These are phyloP conservation scores for Colletotrichum godetiae DNA, from an alignment of 2,329 filamentous ascomycete genomes.

Conservation along the genomic window DNA sequence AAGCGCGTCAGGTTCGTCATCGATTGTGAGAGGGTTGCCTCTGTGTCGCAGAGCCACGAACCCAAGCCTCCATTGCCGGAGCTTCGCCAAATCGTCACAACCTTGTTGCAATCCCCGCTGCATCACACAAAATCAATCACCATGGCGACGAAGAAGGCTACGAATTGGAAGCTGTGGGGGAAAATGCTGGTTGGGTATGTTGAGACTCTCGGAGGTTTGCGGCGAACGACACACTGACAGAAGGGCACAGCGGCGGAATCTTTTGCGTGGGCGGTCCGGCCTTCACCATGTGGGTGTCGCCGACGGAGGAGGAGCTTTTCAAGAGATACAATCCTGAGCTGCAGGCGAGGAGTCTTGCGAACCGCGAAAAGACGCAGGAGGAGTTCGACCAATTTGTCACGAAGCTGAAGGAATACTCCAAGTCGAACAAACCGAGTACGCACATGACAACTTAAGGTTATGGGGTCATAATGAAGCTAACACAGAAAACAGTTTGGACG, in stretches of 20 bases:
- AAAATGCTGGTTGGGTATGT: conserved; percentile 80
- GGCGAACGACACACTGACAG: conserved; percentile 23
- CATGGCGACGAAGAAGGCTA: conserved; percentile 57
- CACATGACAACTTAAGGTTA: conserved; percentile 33
- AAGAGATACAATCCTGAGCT: conserved; percentile 93
- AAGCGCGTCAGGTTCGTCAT: conserved; percentile 35
- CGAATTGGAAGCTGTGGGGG: conserved; percentile 68
- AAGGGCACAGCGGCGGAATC: conserved; percentile 68
- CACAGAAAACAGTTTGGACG: conserved; percentile 56
- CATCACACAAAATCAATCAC: background rate
- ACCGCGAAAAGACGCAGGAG: conserved; percentile 78
- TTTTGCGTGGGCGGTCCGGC: conserved; percentile 88
- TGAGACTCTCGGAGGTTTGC: background rate
- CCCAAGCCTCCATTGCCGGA: background rate
- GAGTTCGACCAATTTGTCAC: conserved; percentile 91
- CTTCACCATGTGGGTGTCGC: conserved; percentile 81
- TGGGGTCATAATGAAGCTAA: background rate
- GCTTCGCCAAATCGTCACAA: background rate
- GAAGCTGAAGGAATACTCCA: conserved; percentile 87
- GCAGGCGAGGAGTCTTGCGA: conserved; percentile 87
- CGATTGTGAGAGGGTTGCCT: conserved; percentile 3
- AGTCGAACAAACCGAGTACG: conserved; percentile 91
- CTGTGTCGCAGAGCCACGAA: background rate
- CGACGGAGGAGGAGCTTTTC: conserved; percentile 93
- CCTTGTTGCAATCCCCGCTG: background rate